Base-by-base conservation (phyloP, 139 green algal genomes). In the Parachlorella kessleri region DNA sequence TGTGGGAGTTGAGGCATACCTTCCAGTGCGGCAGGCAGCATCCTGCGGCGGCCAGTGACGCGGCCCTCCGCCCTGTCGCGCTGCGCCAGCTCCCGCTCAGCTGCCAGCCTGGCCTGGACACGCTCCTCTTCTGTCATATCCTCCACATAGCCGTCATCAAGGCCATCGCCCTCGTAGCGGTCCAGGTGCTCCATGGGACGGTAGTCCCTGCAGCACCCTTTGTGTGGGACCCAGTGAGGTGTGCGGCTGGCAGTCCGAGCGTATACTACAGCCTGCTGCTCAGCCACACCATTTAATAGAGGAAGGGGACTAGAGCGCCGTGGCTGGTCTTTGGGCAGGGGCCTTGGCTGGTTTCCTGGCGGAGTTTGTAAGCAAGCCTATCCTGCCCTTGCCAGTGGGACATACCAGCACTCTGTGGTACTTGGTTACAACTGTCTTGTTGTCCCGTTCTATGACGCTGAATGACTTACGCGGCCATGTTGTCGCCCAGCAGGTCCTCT, bases 181-280 rank as follows among this genome's bases (percentile, higher is more conserved):
- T 99, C 96, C 65, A 99, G 85, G 24, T 92, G 77, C 4, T 89
- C 79, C 76, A 95, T 97, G 7, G 87, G 76, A n/a, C 91, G 90
- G 81, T 99, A 99, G 84, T 99, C 96, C 41, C 95, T 97, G 91
- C 73, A 81, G 24, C 55, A 55, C n/a, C n/a, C n/a, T n/a, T n/a
- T n/a, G n/a, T n/a, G n/a, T n/a, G n/a, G n/a, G n/a, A n/a, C n/a
- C 35, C 32, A 37, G 35, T 26, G 32, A 7, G 41, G 14, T 23
- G 21, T n/a, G n/a, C n/a, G n/a, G n/a, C n/a, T n/a, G n/a, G n/a
- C n/a, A n/a, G n/a, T n/a, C n/a, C n/a, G n/a, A n/a, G n/a, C n/a
- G n/a, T n/a, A n/a, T n/a, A n/a, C n/a, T n/a, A n/a, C n/a, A n/a
- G n/a, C n/a, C n/a, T n/a, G n/a, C n/a, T n/a, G n/a, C n/a, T n/a